Evolutionary conservation across 305 asterid species (phyloP), one percentile per base, ranked within the genome.

Genomic region (Euphrasia arctica): DNA sequence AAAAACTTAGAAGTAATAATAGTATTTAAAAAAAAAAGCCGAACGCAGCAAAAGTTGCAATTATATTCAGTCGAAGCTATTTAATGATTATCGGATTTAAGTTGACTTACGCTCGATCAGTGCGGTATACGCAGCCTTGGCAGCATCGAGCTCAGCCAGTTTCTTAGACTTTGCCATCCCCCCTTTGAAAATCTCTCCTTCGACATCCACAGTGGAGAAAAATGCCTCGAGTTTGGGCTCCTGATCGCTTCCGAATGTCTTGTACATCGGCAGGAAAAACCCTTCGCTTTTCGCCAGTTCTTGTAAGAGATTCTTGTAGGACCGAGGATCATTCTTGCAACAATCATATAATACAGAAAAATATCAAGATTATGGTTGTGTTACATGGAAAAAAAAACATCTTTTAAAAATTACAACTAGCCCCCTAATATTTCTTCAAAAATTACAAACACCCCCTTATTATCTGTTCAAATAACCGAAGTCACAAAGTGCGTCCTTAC

Each of bases 101-200:
- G 60, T 28, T 3, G 11, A 62, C 72, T 75, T 77, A 82, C 81
- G 74, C 61, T 70, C 73, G 60, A 68, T 11, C 2, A 74, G 54
- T 39, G 58, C 57, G 29, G 72, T 74, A 69, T 80, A 75, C 32
- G 88, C 85, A 76, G 76, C 77, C 76, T 78, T 80, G 2, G 91
- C 86, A 72, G 88, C 83, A 36, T 63, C 69, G 22, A 74, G 67
- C 81, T 85, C 86, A 2, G 86, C 86, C 55, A 72, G 73, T 52
- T 72, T 78, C 78, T 73, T 60, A 10, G 83, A 73, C 58, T 76
- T 75, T 2, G 79, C 79, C 22, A 61, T 71, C 25, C 55, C 66
- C 12, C 86, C 88, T 12, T 65, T 18, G 54, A 80, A 85, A 66
- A 42, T 36, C 77, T 78, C 72, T 48, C 79, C 86, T 63, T 70